phyloP scores from a whole-genome alignment of 371 early-diverging fungal genomes.

The Catenaria anguillulae region DNA sequence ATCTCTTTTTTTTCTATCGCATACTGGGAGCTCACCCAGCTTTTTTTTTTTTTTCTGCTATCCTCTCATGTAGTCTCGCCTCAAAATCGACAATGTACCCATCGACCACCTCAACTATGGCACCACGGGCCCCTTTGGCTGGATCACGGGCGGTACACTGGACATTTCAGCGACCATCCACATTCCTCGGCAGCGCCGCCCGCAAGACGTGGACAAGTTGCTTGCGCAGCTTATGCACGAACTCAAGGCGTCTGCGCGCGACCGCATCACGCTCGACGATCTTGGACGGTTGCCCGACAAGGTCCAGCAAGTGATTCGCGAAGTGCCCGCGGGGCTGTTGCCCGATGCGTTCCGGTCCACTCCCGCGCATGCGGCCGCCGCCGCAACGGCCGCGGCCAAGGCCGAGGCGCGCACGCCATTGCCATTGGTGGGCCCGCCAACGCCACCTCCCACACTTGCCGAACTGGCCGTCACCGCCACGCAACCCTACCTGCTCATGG shows the following conservation, averaged over 20 bases:
- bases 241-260: conserved; percentile 64
- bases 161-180: conserved; percentile 61
- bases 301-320: conserved; percentile 14
- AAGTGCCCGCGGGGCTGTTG: neutral
- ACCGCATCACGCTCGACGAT: conserved; percentile 24
- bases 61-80: conserved; percentile 44
- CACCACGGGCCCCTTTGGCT: conserved; percentile 75
- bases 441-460: conserved; percentile 11
- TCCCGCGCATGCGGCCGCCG: no score
- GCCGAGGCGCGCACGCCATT: no score
- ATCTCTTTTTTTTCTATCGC: no score
- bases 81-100: conserved; percentile 76
- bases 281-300: conserved; percentile 14
- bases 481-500: conserved; percentile 21
- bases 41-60: no score
- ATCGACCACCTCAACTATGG: conserved; percentile 82
- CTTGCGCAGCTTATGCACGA: conserved; percentile 55
- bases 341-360: no score
- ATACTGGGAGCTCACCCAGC: no score
- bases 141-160: conserved; percentile 80
- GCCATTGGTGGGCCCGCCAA: no score
- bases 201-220: conserved; percentile 15
- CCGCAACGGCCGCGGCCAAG: no score
- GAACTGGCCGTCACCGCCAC: conserved; percentile 12
- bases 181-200: conserved; percentile 58